Base-by-base conservation (phyloP, 179 eudicot genomes). In the Silene vulgaris region DNA sequence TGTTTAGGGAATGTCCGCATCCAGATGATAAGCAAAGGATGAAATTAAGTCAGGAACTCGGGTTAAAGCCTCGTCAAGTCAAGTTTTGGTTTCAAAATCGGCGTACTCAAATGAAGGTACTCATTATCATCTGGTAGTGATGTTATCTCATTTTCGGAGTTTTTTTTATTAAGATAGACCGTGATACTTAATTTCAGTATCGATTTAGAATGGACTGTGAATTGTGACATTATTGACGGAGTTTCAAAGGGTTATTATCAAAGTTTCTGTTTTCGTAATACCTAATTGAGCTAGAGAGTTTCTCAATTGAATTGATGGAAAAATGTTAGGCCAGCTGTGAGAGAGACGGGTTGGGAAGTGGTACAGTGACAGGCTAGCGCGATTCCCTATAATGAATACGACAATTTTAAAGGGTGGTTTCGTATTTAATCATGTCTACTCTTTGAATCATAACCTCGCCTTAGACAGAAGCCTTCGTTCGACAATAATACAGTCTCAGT, bases 31-130 rank as follows among this genome's bases (percentile, higher is more conserved):
- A 95, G 81, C 94, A 89, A 73, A 85, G 99, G 83, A 80, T 87
- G 83, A 92, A 78, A 76, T 82, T 95, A 17, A 95, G 99, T 86
- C 96, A 90, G 75, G 99, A 95, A 0, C 83, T 95, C 16, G 96
- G 96, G 68, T 90, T 95, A 4, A 92, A 95, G 74, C 99, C 99
- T 3, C 86, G 99, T 11, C 99, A 95, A 76, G 97, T 95, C 82
- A 95, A 95, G 85, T 95, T 95, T 61, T 95, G 99, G 99, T 95
- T 95, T 85, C 99, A 95, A 77, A 95, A 95, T 60, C 89, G 99
- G 0, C 88, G 99, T 26, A 95, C 99, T 63, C 99, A 95, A 71
- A 88, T 92, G 97, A 95, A 95, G 96, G 97, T 94, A 56, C 1
- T 16, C 37, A 14, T 65, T 13, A 32, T 35, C 6, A 19, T n/a